Conservation (phyloP, 495 filamentous ascomycete species). For the Bryoglossum gracile region DNA sequence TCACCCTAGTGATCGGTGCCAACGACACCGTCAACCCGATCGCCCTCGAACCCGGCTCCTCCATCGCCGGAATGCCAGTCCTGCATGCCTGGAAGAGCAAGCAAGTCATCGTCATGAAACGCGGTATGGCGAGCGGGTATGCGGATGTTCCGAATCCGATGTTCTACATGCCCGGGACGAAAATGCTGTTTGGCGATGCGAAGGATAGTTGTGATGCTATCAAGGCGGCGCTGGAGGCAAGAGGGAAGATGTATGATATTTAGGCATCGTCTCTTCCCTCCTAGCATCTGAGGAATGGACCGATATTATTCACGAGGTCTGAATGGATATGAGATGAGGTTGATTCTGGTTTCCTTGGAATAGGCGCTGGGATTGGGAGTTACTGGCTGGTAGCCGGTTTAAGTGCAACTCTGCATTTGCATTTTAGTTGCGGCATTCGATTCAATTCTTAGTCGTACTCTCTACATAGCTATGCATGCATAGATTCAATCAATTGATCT, state of each 20-base stretch:
- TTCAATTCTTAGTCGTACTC: too few relatives aligned
- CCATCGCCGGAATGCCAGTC: conserved; percentile 81
- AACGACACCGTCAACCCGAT: conserved; percentile 86
- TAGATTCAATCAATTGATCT: too few relatives aligned
- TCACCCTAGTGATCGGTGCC: conserved; percentile 79
- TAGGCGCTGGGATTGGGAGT: too few relatives aligned
- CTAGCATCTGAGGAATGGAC: too few relatives aligned
- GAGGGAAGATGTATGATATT: conserved; percentile 32
- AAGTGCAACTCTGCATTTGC: too few relatives aligned
- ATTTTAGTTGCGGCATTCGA: too few relatives aligned
- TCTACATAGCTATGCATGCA: too few relatives aligned
- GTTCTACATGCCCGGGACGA: conserved; percentile 78
- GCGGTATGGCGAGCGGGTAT: conserved; percentile 74
- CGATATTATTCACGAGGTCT: too few relatives aligned
- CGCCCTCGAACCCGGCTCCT: conserved; percentile 66
- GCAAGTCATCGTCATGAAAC: conserved; percentile 82
- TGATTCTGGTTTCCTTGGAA: too few relatives aligned
- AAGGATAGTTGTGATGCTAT: conserved; percentile 69
- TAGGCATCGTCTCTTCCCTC: too few relatives aligned
- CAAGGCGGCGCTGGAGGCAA: conserved; percentile 43
- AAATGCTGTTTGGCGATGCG: conserved; percentile 81
- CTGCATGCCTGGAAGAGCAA: conserved; percentile 86
- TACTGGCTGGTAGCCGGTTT: too few relatives aligned
- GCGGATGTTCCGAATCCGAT: conserved; percentile 82
- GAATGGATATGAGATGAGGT: too few relatives aligned